phyloP scores from a whole-genome alignment of 2,329 filamentous ascomycete species.

The Saccharata proteae region DNA sequence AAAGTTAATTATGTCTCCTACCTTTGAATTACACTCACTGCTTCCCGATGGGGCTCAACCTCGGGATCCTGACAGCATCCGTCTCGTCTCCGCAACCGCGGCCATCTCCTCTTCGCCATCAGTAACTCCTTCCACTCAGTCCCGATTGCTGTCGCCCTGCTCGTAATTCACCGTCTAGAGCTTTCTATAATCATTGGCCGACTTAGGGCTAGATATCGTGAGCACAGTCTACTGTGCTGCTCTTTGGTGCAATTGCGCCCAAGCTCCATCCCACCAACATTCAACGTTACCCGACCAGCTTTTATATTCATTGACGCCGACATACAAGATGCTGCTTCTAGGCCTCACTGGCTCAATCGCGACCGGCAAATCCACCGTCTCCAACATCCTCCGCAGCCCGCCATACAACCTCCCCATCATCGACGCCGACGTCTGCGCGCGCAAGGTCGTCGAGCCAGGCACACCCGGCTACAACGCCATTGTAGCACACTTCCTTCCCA shows the following conservation, averaged over 20 bases:
- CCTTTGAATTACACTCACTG: no score
- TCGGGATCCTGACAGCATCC: no score
- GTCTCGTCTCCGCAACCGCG: no score
- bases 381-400: conserved; percentile 61
- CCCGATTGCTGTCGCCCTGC: no score
- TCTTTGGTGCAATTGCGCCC: conserved; percentile 4
- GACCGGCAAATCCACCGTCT: conserved; percentile 95
- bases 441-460: conserved; percentile 87
- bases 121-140: no score
- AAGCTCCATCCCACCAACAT: conserved; percentile 7
- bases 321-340: conserved; percentile 69
- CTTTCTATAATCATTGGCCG: no score
- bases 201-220: no score
- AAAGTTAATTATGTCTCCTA: no score
- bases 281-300: background rate
- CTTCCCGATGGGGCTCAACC: no score
- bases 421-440: conserved; percentile 86
- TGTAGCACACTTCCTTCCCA: conserved; percentile 65
- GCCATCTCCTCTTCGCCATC: no score
- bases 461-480: conserved; percentile 75
- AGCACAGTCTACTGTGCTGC: no score
- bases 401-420: conserved; percentile 84
- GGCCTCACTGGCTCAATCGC: conserved; percentile 95
- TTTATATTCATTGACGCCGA: background rate
- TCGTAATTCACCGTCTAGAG: no score